phyloP scores from a whole-genome alignment of 2,329 filamentous ascomycete species.

The Penicillium sp. region DNA sequence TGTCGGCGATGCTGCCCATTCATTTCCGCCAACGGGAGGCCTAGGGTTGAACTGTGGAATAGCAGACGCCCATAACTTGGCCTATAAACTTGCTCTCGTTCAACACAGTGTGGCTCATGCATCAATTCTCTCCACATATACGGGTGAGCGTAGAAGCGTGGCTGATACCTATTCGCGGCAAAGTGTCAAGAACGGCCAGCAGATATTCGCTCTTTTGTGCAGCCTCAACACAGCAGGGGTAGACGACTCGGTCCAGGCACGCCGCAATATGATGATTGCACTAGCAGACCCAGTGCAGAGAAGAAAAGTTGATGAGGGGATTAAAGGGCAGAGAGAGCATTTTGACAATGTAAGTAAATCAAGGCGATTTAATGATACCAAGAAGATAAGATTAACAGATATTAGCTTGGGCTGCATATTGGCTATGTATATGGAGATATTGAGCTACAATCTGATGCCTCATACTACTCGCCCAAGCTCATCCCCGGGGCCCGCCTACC shows the following conservation, averaged over 20 bases:
- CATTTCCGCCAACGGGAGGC: slow-evolving; percentile 58
- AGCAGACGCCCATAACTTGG: slow-evolving; percentile 57
- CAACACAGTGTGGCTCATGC: slow-evolving; percentile 34
- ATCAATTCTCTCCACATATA: slow-evolving; percentile 43
- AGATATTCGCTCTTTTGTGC: slow-evolving; percentile 48
- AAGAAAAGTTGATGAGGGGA: too few relatives aligned
- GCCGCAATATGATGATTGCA: too few relatives aligned
- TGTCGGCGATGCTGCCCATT: slow-evolving; percentile 58
- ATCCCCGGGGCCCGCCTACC: not conserved
- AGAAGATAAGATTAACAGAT: too few relatives aligned
- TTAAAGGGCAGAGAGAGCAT: not conserved
- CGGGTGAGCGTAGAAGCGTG: slow-evolving; percentile 28
- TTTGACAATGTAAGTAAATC: not conserved
- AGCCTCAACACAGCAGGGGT: slow-evolving; percentile 39
- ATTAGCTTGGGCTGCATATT: not conserved
- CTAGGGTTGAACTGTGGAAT: slow-evolving; percentile 61
- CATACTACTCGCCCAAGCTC: not conserved
- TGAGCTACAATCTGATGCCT: not conserved
- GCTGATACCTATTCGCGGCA: slow-evolving; percentile 45
- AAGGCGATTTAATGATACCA: not conserved
- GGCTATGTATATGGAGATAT: not conserved
- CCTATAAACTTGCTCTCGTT: slow-evolving; percentile 45
- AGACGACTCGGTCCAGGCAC: not conserved
- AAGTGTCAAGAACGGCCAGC: slow-evolving; percentile 50
- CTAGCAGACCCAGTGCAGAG: too few relatives aligned